A percentile compares a stretch with the other conserved stretches of the same genome.
These are phyloP conservation scores for Hypsizygus marmoreus DNA, from an alignment of 768 basidiomycete species.

Conservation along the genomic window DNA sequence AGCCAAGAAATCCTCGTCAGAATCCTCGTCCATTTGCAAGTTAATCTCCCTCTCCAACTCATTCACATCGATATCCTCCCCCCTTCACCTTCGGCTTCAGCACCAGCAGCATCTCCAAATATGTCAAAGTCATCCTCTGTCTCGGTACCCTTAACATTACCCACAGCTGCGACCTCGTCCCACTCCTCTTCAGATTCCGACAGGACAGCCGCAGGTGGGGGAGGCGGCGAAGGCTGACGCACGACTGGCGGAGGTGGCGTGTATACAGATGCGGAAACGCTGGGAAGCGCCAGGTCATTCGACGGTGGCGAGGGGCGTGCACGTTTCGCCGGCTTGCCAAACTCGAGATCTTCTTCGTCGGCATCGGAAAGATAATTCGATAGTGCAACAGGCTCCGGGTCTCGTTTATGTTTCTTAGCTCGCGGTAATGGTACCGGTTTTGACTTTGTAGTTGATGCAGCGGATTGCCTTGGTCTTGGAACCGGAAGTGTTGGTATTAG, in stretches of 20 bases:
- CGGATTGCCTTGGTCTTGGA: slow-evolving; percentile 7
- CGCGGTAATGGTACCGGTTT: slow-evolving; percentile 12
- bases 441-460: slow-evolving; percentile 5
- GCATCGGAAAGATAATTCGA: slow-evolving; percentile 24
- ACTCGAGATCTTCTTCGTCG: slow-evolving; percentile 51
- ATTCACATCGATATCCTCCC: slow-evolving; percentile 39
- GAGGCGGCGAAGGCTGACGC: slow-evolving; percentile 20
- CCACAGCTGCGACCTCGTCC: slow-evolving; percentile 43
- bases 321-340: slow-evolving; percentile 50
- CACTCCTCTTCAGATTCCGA: slow-evolving; percentile 52
- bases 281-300: slow-evolving; percentile 41
- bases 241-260: slow-evolving; percentile 25
- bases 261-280: slow-evolving; percentile 26
- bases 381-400: slow-evolving; percentile 19
- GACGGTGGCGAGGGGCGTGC: slow-evolving; percentile 28
- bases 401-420: slow-evolving; percentile 25
- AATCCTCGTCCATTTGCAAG: slow-evolving; percentile 37
- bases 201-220: slow-evolving; percentile 14
- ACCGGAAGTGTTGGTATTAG: neutral
- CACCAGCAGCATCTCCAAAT: slow-evolving; percentile 23
- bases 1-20: slow-evolving; percentile 55
- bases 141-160: slow-evolving; percentile 9
- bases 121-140: slow-evolving; percentile 31
- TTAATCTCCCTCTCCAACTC: slow-evolving; percentile 42
- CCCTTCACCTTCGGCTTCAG: slow-evolving; percentile 19